Base-by-base conservation (phyloP, 2,329 filamentous ascomycete species). In the Furcasterigmium furcatum region DNA sequence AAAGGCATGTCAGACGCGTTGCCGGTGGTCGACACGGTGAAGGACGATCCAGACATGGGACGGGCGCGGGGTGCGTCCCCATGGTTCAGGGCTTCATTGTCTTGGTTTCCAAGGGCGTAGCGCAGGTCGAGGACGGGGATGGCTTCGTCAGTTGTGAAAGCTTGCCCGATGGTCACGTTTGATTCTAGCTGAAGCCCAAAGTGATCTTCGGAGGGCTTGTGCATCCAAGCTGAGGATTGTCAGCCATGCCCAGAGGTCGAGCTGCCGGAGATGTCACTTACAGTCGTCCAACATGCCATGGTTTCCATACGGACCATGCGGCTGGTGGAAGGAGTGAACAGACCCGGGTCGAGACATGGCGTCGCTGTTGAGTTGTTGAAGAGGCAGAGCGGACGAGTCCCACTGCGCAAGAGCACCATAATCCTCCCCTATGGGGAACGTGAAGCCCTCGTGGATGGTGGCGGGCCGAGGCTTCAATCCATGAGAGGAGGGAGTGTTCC, bases 11-110 rank as follows among this genome's bases (percentile, higher is more conserved):
- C 85, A 5, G 83, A 85, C 35, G 86, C 68, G 19, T 74, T 74
- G 19, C 83, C 77, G 35, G 77, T 77, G 1, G 79, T 87, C 14
- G 85, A 88, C 67, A 88, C 77, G 32, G 84, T 86, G 58, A 87
- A 87, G 1, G 85, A 88, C 3, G 85, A 88, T 40, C 84, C 84
- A 18, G 85, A 88, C 72, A 87, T 78, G 50, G 84, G 77, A 48
- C 84, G 76, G 39, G 76, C 72, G 51, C 79, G 76, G 38, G 76
- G 63, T n/a, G 67, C 69, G 44, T 73, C 67, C 34, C 82, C 79
- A 49, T 77, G 72, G 46, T 68, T 69, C 48, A 77, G 56, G 16
- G 65, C 52, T 29, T 81, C 77, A 44, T 69, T 65, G n/a, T 83
- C 79, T 19, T 61, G 57, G 54, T 53, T 68, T 65, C 45, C 64